Evolutionary conservation across 1,139 yeast genomes (phyloP).

Genomic region (Debaryomycetaceae sp.): DNA sequence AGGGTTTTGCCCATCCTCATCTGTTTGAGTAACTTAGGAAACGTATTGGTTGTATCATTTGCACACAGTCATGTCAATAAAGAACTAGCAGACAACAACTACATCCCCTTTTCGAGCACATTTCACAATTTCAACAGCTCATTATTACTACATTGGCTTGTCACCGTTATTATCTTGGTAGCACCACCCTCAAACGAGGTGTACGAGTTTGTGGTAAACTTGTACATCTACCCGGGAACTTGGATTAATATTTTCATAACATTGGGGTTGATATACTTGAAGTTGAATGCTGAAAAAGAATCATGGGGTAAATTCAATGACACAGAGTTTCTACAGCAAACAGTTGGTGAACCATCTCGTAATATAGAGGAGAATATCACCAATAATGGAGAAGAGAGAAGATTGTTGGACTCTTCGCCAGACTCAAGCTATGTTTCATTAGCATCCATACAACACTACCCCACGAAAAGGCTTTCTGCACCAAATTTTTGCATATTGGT

Average conservation of each 20-base stretch:
- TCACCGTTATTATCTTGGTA: slow-evolving; percentile 42
- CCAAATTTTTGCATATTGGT: slow-evolving; percentile 31
- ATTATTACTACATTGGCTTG: slow-evolving; percentile 44
- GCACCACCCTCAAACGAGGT: slow-evolving; percentile 48
- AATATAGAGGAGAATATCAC: neutral
- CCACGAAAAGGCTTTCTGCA: slow-evolving; percentile 16
- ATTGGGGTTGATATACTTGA: slow-evolving; percentile 40
- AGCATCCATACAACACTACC: neutral
- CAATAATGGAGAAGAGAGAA: neutral
- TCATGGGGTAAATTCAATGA: slow-evolving; percentile 29
- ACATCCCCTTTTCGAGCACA: slow-evolving; percentile 62
- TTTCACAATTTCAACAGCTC: slow-evolving; percentile 52
- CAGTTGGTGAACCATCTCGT: neutral
- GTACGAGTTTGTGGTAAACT: slow-evolving; percentile 47
- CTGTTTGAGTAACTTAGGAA: slow-evolving; percentile 73
- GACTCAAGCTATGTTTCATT: neutral
- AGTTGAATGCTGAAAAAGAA: slow-evolving; percentile 25
- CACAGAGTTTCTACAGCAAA: neutral
- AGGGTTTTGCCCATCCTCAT: slow-evolving; percentile 69
- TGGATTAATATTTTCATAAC: slow-evolving; percentile 47
- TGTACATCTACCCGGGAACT: slow-evolving; percentile 51
- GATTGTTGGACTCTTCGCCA: neutral
- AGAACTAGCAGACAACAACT: slow-evolving; percentile 70
- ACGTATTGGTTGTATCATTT: slow-evolving; percentile 72
- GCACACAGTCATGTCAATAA: slow-evolving; percentile 78